phyloP scores from a whole-genome alignment of 1,139 yeast genomes.

The Candida sanyaensis region DNA sequence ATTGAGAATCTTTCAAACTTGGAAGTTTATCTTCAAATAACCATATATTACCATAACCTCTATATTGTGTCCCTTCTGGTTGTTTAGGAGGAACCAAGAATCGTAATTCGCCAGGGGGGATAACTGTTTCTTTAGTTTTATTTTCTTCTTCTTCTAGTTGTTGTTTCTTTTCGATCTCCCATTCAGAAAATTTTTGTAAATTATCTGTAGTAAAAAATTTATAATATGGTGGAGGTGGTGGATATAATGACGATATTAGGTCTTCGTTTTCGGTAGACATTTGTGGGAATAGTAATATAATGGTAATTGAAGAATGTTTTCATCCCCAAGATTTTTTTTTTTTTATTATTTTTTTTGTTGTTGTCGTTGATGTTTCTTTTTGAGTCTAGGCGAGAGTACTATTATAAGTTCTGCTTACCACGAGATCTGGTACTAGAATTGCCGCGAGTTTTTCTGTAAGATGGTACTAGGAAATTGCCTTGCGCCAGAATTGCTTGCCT shows the following conservation, averaged over 20 bases:
- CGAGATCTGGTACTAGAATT: no score
- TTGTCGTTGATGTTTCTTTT: background rate
- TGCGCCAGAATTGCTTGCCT: no score
- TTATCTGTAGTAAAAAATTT: slow-evolving; percentile 69
- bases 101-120: slow-evolving; percentile 43
- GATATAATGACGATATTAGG: slow-evolving; percentile 67
- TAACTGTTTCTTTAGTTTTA: slow-evolving; percentile 7
- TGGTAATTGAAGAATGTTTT: background rate
- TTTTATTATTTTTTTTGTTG: no score
- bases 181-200: slow-evolving; percentile 32
- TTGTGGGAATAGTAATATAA: background rate
- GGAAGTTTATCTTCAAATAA: slow-evolving; percentile 72
- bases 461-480: no score
- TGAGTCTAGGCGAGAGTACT: background rate
- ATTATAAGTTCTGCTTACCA: no score
- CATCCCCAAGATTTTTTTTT: no score
- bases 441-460: no score
- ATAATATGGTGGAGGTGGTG: slow-evolving; percentile 83
- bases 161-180: slow-evolving; percentile 17
- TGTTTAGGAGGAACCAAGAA: slow-evolving; percentile 66
- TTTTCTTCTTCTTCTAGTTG: background rate
- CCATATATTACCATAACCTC: slow-evolving; percentile 86
- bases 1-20: slow-evolving; percentile 65
- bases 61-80: slow-evolving; percentile 61
- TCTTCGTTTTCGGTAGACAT: slow-evolving; percentile 25